Conservation (phyloP, 192 early-diverging fungal genomes). For the Rhizophagus prolifer region DNA sequence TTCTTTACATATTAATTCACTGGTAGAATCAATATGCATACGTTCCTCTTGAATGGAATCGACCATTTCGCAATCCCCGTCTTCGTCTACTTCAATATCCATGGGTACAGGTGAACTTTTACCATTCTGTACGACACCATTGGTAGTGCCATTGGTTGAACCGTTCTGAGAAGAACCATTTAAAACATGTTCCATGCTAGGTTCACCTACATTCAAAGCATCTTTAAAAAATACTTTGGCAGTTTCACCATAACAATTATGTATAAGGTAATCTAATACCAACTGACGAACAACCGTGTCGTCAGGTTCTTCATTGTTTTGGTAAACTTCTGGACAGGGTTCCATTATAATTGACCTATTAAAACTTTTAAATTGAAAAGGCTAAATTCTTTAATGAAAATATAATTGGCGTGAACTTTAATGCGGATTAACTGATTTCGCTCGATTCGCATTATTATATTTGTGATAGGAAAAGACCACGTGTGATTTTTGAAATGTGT, state of each 20-base stretch:
- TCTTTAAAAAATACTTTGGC: slow-evolving; percentile 59
- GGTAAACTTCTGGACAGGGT: slow-evolving; percentile 5
- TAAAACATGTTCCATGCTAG: slow-evolving; percentile 22
- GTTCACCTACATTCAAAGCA: slow-evolving; percentile 36
- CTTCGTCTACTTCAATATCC: slow-evolving; percentile 3
- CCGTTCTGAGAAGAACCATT: slow-evolving; percentile 29
- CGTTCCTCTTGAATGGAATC: slow-evolving; percentile 25
- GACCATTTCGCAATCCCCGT: slow-evolving; percentile 20
- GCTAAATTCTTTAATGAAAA: neutral
- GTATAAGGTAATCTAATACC: slow-evolving; percentile 65
- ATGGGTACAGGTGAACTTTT: slow-evolving; percentile 1
- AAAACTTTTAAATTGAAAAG: neutral
- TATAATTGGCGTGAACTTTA: too few relatives aligned
- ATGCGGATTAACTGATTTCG: too few relatives aligned
- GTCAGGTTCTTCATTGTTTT: slow-evolving; percentile 25
- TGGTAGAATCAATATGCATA: slow-evolving; percentile 34
- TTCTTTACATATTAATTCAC: neutral
- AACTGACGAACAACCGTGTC: slow-evolving; percentile 47
- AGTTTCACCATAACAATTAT: slow-evolving; percentile 68
- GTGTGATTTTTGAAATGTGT: too few relatives aligned
- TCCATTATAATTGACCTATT: slow-evolving; percentile 8
- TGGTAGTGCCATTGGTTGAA: neutral
- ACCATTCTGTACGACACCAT: slow-evolving; percentile 24
- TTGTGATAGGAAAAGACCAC: too few relatives aligned
- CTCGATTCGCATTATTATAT: too few relatives aligned